Evolutionary conservation across 2,329 filamentous ascomycete species (phyloP), one percentile per base, ranked within the genome.

Genomic region (Apiospora aurea): DNA sequence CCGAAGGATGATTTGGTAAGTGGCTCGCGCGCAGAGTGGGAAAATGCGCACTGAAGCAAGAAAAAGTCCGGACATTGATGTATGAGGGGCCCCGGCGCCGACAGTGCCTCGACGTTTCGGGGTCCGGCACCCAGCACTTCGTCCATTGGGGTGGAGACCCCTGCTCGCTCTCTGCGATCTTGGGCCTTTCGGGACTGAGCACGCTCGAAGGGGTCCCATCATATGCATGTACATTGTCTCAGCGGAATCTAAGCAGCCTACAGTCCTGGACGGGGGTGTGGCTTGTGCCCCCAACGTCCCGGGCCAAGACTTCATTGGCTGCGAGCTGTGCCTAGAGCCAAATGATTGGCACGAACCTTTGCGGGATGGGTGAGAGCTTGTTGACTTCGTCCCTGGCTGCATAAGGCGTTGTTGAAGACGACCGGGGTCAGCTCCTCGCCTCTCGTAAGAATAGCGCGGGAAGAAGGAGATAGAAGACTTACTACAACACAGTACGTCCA

Each of bases 291-390:
- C 67, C 44, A 69, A 69, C 67, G 67, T 26, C 26, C 44, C 47
- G 67, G 67, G 67, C 26, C 44, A 34, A 2, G 24, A 10, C 41
- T 16, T 29, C 7, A 68, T 68, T 68, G 66, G 66, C 41, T 29
- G 66, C n/a, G 43, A 7, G 43, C 43, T 18, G 66, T 61, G 53
- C 53, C 53, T 29, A n/a, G 14, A 46, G 43, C 66, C 66, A 43
- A 68, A 68, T 68, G 26, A 69, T 69, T 49, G 67, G 67, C 44
- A 41, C 34, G 4, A 64, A 21, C 57, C 18, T 64, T 64, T 41
- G 57, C 57, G 57, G 57, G 57, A 64, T 64, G 57, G 57, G 57
- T 64, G 57, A 64, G 57, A 64, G 57, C 57, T 64, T 64, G 57
- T 41, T 64, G 57, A 24, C 53, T 64, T 41, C 34, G 21, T 21